These are phyloP conservation scores for Aristolochia californica DNA, from an alignment of 164 flowering plant genomes.

Conservation along the genomic window DNA sequence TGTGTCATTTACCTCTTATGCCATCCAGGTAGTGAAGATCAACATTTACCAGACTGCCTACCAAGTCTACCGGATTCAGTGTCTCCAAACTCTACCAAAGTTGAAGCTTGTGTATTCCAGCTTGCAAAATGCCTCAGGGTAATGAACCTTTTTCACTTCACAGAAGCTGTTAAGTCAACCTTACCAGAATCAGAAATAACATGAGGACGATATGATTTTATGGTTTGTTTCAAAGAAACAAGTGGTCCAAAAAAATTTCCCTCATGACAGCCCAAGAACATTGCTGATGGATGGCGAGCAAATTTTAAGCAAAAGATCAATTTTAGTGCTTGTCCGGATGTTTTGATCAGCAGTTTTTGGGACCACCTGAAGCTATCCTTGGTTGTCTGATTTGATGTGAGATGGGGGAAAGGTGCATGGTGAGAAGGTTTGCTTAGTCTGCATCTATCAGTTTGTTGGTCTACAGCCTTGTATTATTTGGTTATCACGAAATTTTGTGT, in stretches of 20 bases:
- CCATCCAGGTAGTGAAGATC: constrained; percentile 30
- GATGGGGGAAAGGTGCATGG: background rate
- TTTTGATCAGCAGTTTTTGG: background rate
- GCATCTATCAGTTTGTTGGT: background rate
- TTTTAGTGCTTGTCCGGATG: background rate
- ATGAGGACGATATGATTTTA: background rate
- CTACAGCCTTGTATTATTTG: too few species aligned
- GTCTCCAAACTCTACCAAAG: constrained; percentile 41
- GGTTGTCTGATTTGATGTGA: background rate
- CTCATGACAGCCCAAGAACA: background rate
- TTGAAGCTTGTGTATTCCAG: constrained; percentile 33
- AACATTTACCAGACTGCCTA: constrained; percentile 58
- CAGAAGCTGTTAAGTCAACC: constrained; percentile 3
- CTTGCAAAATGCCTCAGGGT: constrained; percentile 57
- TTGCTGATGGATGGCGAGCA: background rate
- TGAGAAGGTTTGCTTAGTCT: background rate
- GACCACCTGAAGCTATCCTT: background rate
- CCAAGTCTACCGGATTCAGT: constrained; percentile 61
- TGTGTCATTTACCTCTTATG: constrained; percentile 48
- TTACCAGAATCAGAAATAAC: constrained; percentile 5
- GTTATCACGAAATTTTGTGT: background rate
- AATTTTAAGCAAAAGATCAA: background rate
- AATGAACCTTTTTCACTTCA: constrained; percentile 33
- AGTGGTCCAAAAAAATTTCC: background rate
- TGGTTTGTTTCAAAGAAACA: background rate